Conservation (phyloP, 305 asterid genomes). For the Fraxinus greggii region DNA sequence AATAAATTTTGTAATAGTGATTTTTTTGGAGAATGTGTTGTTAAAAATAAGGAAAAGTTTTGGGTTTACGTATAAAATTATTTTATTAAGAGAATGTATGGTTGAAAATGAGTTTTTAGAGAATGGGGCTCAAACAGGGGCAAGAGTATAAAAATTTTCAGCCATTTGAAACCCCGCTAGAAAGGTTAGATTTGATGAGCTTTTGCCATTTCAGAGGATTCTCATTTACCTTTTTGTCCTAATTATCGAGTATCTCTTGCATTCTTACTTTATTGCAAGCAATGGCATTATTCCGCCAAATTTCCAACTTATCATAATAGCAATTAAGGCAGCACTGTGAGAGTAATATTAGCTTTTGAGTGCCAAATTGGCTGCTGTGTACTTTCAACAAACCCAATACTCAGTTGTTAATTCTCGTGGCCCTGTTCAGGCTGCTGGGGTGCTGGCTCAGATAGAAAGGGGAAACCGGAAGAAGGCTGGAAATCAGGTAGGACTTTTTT, state of each 20-base stretch:
- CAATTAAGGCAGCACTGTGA: not conserved
- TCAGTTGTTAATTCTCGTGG: not conserved
- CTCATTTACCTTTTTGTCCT: not conserved
- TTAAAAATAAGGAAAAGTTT: too few relatives aligned
- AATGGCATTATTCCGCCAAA: not conserved
- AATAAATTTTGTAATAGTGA: not conserved
- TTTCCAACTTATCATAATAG: not conserved
- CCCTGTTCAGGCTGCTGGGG: conserved; percentile 86
- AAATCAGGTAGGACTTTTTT: conserved; percentile 41
- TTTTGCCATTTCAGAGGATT: not conserved
- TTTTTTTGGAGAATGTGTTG: not conserved
- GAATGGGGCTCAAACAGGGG: not conserved
- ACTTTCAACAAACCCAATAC: not conserved
- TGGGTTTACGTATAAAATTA: not conserved
- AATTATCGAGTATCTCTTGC: not conserved
- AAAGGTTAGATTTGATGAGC: not conserved
- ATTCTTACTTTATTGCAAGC: not conserved
- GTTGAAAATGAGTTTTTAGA: not conserved
- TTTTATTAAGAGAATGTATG: not conserved
- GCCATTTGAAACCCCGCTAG: not conserved
- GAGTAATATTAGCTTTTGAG: not conserved
- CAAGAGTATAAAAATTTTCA: not conserved
- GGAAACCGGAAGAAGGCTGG: conserved; percentile 72
- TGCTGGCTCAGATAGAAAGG: conserved; percentile 77
- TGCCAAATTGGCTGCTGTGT: not conserved